Evolutionary conservation across 2,329 filamentous ascomycete species (phyloP), one percentile per base, ranked within the genome.

Genomic region (Blastomyces parvus): DNA sequence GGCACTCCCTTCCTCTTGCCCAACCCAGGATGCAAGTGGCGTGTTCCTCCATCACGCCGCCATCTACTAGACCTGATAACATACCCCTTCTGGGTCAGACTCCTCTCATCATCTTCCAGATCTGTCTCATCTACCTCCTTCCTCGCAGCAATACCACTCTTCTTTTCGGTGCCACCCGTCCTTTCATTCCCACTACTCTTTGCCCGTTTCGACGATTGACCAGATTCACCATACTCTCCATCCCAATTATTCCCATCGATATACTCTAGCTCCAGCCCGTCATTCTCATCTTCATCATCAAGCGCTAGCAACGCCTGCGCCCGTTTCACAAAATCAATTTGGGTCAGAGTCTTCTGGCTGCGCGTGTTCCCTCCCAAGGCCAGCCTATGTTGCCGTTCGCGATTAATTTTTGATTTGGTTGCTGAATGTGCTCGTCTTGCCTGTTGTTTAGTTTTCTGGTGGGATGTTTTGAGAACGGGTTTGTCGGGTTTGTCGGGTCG

Each of bases 61-160:
- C 42, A 25, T 27, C 30, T 70, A 27, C 70, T 70, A 63, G 75
- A 66, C 55, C 71, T 73, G 4, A 72, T 73, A 42, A 77, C 75
- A 66, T 74, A 77, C 61, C 76, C 71, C 75, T 77, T 77, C 66
- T 77, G 76, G 2, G 76, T 77, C n/a, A 77, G 69, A 0, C 75
- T 77, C 8, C 11, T n/a, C 55, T 77, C 76, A 61, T 76, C 69
- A 22, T 68, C 66, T 55, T 76, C 68, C 17, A 67, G 66, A 57
- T 71, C 67, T 7, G 64, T 65, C 59, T 71, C 71, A 48, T 46
- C 25, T 1, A n/a, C 38, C 14, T 68, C 68, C 27, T 65, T 69
- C 17, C 67, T 63, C 46, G 64, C 70, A 7, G 53, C 60, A 57
- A 62, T 64, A n/a, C 46, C 13, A n/a, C 38, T 25, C 38, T n/a